phyloP scores from a whole-genome alignment of 768 basidiomycete genomes.

The Kwoniella botswanensis region DNA sequence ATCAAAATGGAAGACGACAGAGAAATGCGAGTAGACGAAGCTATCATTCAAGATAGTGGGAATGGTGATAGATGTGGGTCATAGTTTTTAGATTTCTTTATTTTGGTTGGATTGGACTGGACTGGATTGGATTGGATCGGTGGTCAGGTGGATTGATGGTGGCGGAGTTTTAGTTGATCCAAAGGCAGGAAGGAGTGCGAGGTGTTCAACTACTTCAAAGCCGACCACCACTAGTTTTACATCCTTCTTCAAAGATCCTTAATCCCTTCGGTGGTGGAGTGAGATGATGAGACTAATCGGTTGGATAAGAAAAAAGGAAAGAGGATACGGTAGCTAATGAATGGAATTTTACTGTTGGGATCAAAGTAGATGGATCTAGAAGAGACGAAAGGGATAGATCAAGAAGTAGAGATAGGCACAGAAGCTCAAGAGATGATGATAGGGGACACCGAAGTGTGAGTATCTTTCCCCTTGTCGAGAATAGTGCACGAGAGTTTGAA shows the following conservation, averaged over 20 bases:
- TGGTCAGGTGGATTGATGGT: neutral
- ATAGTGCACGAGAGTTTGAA: neutral
- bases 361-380: slow-evolving; percentile 24
- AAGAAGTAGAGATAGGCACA: slow-evolving; percentile 49
- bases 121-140: slow-evolving; percentile 10
- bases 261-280: neutral
- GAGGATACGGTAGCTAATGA: slow-evolving; percentile 17
- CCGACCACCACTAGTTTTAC: neutral
- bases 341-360: slow-evolving; percentile 4
- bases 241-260: neutral
- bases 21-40: slow-evolving; percentile 53
- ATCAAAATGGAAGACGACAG: slow-evolving; percentile 54
- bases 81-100: slow-evolving; percentile 11
- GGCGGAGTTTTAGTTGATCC: neutral
- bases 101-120: slow-evolving; percentile 14
- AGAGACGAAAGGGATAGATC: slow-evolving; percentile 44
- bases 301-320: slow-evolving; percentile 4
- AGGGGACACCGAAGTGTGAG: slow-evolving; percentile 64
- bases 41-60: slow-evolving; percentile 39
- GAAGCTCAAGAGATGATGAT: slow-evolving; percentile 56
- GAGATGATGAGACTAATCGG: neutral
- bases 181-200: neutral
- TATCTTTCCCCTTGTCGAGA: slow-evolving; percentile 54
- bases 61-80: slow-evolving; percentile 39
- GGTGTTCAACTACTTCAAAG: neutral